phyloP scores from a whole-genome alignment of 73 alveolate species.

The Paraurostyla sp. region DNA sequence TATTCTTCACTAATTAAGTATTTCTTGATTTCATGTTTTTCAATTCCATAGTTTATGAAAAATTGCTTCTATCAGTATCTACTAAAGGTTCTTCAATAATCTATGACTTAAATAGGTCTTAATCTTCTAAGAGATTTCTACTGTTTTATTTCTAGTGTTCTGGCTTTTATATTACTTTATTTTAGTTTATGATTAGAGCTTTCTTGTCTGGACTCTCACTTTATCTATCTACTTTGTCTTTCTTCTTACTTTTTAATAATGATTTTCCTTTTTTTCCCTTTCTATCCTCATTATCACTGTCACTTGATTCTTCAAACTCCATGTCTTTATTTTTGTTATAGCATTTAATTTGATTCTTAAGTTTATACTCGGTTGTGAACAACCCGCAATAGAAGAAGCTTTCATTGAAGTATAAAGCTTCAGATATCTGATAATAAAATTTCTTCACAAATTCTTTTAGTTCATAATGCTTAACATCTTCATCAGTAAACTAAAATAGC shows the following conservation, averaged over 20 bases:
- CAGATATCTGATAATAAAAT: constrained; percentile 12
- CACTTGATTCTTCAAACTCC: constrained; percentile 25
- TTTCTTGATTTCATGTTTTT: not conserved
- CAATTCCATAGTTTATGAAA: not conserved
- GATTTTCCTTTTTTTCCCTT: not conserved
- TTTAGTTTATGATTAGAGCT: not conserved
- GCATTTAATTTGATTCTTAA: not conserved
- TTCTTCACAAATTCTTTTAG: constrained; percentile 1
- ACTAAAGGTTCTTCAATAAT: not conserved
- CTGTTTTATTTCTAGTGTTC: not conserved
- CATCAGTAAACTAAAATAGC: constrained; percentile 1
- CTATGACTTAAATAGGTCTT: not conserved
- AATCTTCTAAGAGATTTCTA: not conserved
- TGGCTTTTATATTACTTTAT: not conserved
- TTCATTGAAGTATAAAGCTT: not conserved
- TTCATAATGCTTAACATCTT: constrained; percentile 14
- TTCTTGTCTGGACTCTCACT: not conserved
- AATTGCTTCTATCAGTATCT: not conserved
- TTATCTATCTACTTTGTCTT: not conserved
- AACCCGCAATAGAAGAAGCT: not conserved
- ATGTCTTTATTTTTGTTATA: not conserved
- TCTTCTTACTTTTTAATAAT: not conserved
- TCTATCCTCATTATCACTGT: not conserved
- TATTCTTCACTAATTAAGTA: not conserved
- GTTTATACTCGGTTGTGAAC: not conserved